phyloP scores from a whole-genome alignment of 2,329 filamentous ascomycete species.

The Emergomyces pasteurianus region DNA sequence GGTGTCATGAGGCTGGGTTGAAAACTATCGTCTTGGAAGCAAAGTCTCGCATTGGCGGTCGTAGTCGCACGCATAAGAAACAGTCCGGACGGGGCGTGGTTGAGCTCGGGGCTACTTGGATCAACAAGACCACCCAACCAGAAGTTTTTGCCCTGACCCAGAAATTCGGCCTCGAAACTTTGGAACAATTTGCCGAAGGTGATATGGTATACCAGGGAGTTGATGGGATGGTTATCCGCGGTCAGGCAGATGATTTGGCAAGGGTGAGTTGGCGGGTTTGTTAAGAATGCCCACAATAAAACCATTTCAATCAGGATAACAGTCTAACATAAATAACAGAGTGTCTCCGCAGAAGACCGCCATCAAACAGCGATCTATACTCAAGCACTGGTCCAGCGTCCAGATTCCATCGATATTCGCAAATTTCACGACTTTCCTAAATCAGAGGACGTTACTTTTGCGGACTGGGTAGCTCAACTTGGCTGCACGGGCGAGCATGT shows the following conservation, averaged over 20 bases:
- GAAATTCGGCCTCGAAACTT: constrained; percentile 18
- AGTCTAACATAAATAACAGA: background rate
- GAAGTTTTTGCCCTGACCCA: constrained; percentile 19
- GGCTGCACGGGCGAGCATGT: background rate
- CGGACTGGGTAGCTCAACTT: background rate
- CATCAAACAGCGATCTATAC: background rate
- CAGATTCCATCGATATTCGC: background rate
- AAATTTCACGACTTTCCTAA: background rate
- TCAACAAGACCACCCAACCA: constrained; percentile 24
- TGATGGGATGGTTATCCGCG: background rate
- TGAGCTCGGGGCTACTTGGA: constrained; percentile 28
- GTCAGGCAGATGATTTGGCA: constrained; percentile 13
- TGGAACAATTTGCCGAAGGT: constrained; percentile 21
- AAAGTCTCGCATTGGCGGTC: constrained; percentile 33
- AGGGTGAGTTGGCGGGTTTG: background rate
- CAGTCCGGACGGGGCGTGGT: constrained; percentile 14
- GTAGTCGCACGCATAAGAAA: constrained; percentile 22
- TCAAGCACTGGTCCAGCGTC: constrained; percentile 5
- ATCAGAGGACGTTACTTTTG: background rate
- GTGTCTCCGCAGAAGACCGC: background rate
- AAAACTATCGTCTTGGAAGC: constrained; percentile 31
- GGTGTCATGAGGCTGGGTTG: constrained; percentile 20
- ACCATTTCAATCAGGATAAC: background rate
- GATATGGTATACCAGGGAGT: constrained; percentile 11
- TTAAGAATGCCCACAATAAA: background rate